Evolutionary conservation across 1,139 yeast species (phyloP), one percentile per base, ranked within the genome.

Genomic region (Taphrina wiesneri): DNA sequence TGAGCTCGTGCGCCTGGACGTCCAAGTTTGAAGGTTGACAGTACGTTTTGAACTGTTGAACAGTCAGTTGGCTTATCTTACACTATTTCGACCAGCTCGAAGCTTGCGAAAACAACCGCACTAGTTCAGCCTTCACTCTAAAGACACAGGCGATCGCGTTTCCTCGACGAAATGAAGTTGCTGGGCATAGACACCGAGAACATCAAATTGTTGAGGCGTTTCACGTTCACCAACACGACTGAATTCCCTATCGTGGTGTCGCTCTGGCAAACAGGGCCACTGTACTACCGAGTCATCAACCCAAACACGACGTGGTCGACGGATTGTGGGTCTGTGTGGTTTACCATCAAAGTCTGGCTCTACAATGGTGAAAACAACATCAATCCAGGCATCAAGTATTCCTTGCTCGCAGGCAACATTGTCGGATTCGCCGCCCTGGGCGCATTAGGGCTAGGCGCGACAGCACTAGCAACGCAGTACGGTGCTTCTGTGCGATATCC

Each of bases 201-300:
- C 30, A 32, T 52, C 28, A 30, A 34, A 28, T 32, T 52, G 28
- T 19, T 52, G 28, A 45, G 56, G 15, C 32, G 36, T 11, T 52
- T 52, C 21, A 52, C 56, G 2, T 52, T 52, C 36, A 52, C 56
- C 4, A 52, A 52, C 56, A 52, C 56, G 43, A 52, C 56, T 13
- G 56, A 52, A n/a, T 52, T 52, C 15, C 43, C 56, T 1, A 32
- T 52, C 41, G 56, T 52, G 43, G 56, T 52, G 39, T 52, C 56
- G 43, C 28, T 52, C 1, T 52, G 56, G 56, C 56, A 52, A 30
- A 52, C 56, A 7, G 56, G 56, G 1, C 56, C 56, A 3, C 56
- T 52, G 17, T 52, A 52, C 28, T 52, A 52, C 15, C 56, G 56
- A 26, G 56, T 52, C 17, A 17, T 52, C 3, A 11, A 32, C 15